Evolutionary conservation across 306 rosid genomes (phyloP), one percentile per base, ranked within the genome.

Genomic region (Astragalus glycyphyllos): DNA sequence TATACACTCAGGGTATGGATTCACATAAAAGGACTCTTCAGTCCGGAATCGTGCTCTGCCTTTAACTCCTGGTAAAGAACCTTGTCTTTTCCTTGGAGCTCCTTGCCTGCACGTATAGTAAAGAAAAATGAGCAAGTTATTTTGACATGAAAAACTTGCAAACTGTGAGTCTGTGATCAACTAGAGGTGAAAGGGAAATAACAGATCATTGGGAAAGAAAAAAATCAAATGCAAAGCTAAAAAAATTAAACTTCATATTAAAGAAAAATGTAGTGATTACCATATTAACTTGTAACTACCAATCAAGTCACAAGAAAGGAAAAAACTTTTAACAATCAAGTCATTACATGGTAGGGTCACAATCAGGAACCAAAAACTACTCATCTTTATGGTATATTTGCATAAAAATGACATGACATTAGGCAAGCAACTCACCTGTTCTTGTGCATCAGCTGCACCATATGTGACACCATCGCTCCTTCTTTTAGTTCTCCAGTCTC

Each of bases 1-100:
- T 78, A 92, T 88, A 82, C 98, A 92, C 83, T 92, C 98, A 0
- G 98, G 98, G 79, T 81, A 92, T 15, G 98, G 92, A 77, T 92
- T 88, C 80, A 86, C 96, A 62, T 89, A 92, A 31, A 92, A 92
- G 11, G 92, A 82, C 74, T 92, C 98, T 73, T 92, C 98, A 7
- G 88, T 89, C 82, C 88, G 90, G 34, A 85, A 86, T 15, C 96
- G 89, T 31, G 87, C 96, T 61, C 92, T 90, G 49, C 96, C 98
- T 79, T 90, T 92, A 48, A 85, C 65, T 80, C 96, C 98, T 0
- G 84, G 80, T 10, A 46, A 69, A 15, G 96, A 71, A 40, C 92
- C 96, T 51, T 77, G 76, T 65, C 98, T 84, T 74, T 82, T 88
- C 82, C 96, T 92, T 47, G 96, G 98, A 80, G 89, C 89, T 58